A percentile compares a stretch with the other conserved stretches of the same genome.
These are phyloP conservation scores for Arachis monticola DNA, from an alignment of 331 rosid genomes.

Conservation along the genomic window DNA sequence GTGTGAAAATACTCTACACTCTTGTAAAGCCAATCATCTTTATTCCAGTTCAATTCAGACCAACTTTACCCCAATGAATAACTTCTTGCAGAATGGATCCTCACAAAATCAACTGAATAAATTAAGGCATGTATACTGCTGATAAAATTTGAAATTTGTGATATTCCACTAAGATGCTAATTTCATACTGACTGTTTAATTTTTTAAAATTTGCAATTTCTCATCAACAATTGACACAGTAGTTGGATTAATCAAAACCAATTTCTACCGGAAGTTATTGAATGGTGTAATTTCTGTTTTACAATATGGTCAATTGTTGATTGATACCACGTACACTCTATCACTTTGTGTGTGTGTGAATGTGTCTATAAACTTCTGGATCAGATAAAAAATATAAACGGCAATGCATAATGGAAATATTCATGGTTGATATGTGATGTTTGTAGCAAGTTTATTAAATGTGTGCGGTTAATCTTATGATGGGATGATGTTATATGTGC, in stretches of 20 bases:
- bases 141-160: background rate
- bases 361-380: background rate
- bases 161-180: background rate
- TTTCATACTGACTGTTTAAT: background rate
- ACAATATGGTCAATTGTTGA: too few relatives aligned
- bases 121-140: too few relatives aligned
- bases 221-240: background rate
- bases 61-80: background rate
- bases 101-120: background rate
- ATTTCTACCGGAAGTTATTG: background rate
- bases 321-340: too few relatives aligned
- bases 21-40: background rate
- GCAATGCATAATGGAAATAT: background rate
- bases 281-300: background rate
- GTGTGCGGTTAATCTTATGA: slow-evolving; percentile 12
- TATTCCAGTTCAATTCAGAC: background rate
- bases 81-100: background rate
- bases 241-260: slow-evolving; percentile 3
- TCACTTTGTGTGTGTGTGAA: too few relatives aligned
- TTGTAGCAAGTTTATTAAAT: slow-evolving; percentile 14
- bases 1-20: background rate
- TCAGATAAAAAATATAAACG: background rate
- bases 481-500: background rate
- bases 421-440: slow-evolving; percentile 5
- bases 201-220: background rate